phyloP scores from a whole-genome alignment of 345 rosid genomes.

The Linum usitatissimum region DNA sequence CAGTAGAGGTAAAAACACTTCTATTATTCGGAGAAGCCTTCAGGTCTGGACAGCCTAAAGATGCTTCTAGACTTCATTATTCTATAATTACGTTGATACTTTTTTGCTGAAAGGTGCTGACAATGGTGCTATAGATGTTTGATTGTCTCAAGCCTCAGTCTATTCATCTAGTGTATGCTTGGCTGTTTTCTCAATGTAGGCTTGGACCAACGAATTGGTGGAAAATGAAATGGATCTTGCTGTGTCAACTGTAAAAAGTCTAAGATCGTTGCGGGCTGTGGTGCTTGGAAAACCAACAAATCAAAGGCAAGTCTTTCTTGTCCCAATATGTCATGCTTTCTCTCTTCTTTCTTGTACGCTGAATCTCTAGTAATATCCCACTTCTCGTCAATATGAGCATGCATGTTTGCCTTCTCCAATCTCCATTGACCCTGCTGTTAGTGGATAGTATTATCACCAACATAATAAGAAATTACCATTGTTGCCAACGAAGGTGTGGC shows the following conservation, averaged over 20 bases:
- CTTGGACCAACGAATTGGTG: constrained; percentile 54
- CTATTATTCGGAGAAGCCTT: neutral
- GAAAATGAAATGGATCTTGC: constrained; percentile 74
- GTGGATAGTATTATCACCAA: too few relatives aligned
- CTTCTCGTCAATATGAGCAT: neutral
- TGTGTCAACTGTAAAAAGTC: constrained; percentile 51
- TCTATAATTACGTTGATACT: too few relatives aligned
- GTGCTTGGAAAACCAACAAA: constrained; percentile 63
- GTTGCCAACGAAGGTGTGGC: neutral
- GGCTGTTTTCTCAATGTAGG: constrained; percentile 22
- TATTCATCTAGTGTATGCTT: neutral
- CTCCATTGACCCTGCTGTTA: neutral
- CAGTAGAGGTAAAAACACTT: constrained; percentile 35
- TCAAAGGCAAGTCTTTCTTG: constrained; percentile 41
- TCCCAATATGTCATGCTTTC: neutral
- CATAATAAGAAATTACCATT: neutral
- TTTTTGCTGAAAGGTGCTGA: too few relatives aligned
- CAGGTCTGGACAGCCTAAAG: neutral
- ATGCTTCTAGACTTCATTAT: too few relatives aligned
- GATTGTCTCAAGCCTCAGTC: neutral
- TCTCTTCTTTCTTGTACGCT: neutral
- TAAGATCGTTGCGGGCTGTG: constrained; percentile 68
- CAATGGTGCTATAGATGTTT: neutral
- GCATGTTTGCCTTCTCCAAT: neutral
- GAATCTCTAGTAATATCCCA: neutral